Evolutionary conservation across 176 grass and related monocot species (phyloP).

Genomic region (Aegilops umbellulata): DNA sequence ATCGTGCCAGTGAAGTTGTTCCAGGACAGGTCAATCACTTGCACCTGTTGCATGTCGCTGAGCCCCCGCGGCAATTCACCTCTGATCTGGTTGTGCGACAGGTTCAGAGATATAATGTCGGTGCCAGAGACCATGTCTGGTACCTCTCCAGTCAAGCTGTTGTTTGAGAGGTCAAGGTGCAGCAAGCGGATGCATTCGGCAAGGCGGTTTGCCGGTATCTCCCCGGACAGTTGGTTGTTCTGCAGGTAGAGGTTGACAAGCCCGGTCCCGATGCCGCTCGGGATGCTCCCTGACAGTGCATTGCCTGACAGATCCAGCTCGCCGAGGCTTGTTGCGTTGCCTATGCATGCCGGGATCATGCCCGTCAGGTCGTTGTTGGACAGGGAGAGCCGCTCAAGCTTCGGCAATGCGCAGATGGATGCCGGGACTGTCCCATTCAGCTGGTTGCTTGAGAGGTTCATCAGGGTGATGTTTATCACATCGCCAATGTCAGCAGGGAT

Average conservation of each 20-base stretch:
- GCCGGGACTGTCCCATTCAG: slow-evolving; percentile 57
- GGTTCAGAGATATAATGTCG: slow-evolving; percentile 50
- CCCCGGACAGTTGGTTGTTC: slow-evolving; percentile 46
- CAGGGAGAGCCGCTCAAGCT: slow-evolving; percentile 47
- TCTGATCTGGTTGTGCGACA: slow-evolving; percentile 65
- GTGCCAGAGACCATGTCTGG: slow-evolving; percentile 44
- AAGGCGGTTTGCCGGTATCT: slow-evolving; percentile 62
- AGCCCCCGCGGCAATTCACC: slow-evolving; percentile 49
- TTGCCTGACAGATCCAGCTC: slow-evolving; percentile 62
- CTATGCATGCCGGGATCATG: slow-evolving; percentile 53
- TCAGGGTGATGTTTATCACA: slow-evolving; percentile 54
- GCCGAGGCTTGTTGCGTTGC: slow-evolving; percentile 40
- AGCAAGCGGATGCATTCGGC: slow-evolving; percentile 7
- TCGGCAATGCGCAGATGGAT: slow-evolving; percentile 40
- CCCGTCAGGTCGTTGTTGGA: slow-evolving; percentile 54
- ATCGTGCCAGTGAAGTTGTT: slow-evolving; percentile 63
- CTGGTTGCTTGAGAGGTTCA: slow-evolving; percentile 79
- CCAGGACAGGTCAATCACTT: slow-evolving; percentile 64
- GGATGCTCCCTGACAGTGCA: slow-evolving; percentile 50
- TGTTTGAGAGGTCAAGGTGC: slow-evolving; percentile 65
- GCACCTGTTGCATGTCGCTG: slow-evolving; percentile 46
- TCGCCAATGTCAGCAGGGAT: slow-evolving; percentile 59
- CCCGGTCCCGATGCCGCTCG: slow-evolving; percentile 40
- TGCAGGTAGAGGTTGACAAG: slow-evolving; percentile 39
- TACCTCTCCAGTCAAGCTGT: slow-evolving; percentile 49